Conservation (phyloP, 805 yeast genomes). For the Torulaspora delbrueckii region DNA sequence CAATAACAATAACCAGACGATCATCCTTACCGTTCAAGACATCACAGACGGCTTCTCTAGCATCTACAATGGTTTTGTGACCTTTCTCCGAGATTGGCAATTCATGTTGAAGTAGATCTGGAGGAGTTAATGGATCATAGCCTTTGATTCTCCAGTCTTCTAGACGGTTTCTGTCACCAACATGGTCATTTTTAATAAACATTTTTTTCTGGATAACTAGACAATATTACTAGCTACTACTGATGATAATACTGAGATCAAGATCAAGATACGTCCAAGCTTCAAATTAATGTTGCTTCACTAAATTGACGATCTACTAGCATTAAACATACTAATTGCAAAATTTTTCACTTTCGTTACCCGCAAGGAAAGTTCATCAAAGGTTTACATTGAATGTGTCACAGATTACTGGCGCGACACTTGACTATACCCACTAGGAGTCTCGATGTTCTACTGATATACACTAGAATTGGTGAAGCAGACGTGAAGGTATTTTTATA, state of each 20-base stretch:
- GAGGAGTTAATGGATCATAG: conserved; percentile 93
- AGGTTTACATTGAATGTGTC: not conserved
- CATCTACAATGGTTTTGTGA: conserved; percentile 60
- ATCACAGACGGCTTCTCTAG: conserved; percentile 68
- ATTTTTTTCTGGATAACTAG: conserved; percentile 34
- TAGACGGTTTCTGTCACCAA: conserved; percentile 75
- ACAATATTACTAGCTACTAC: not conserved
- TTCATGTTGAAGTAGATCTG: conserved; percentile 86
- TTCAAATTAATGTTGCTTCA: too few species aligned
- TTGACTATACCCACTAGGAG: not conserved
- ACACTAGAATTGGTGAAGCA: not conserved
- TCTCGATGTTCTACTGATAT: too few species aligned
- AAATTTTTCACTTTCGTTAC: conserved; percentile 8
- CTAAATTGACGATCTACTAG: too few species aligned
- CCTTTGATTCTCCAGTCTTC: conserved; percentile 81
- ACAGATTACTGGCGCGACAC: not conserved
- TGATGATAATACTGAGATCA: not conserved
- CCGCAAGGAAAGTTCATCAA: not conserved
- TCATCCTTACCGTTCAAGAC: conserved; percentile 81
- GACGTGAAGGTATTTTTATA: not conserved
- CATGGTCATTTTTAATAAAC: conserved; percentile 80
- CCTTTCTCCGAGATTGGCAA: conserved; percentile 60
- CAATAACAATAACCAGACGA: conserved; percentile 81
- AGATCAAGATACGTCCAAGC: not conserved
- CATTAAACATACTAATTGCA: not conserved